These are phyloP conservation scores for Verticillium dahliae DNA, from an alignment of 2,329 filamentous ascomycete species.

Conservation along the genomic window DNA sequence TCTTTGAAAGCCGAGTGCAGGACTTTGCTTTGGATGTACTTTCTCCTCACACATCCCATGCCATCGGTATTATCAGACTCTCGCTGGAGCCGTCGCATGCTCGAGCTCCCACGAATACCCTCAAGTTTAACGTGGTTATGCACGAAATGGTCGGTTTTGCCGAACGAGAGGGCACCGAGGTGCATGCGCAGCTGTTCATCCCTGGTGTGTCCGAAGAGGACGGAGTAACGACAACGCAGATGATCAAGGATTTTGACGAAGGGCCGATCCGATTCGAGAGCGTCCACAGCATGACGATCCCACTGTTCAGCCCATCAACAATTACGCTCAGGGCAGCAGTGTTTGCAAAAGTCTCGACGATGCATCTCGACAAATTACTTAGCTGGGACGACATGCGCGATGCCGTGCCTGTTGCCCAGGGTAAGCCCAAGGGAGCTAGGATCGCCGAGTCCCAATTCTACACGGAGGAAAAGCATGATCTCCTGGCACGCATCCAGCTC, in stretches of 20 bases:
- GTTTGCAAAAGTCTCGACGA: slow-evolving; percentile 82
- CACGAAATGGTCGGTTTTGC: slow-evolving; percentile 92
- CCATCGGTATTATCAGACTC: slow-evolving; percentile 83
- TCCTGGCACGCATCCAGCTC: slow-evolving; percentile 82
- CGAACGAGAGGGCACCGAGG: slow-evolving; percentile 89
- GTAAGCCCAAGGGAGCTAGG: slow-evolving; percentile 48
- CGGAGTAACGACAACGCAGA: slow-evolving; percentile 89
- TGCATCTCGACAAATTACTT: slow-evolving; percentile 93
- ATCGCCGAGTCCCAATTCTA: slow-evolving; percentile 91
- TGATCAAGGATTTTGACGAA: slow-evolving; percentile 92
- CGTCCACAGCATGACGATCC: slow-evolving; percentile 95
- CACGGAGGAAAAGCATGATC: slow-evolving; percentile 86
- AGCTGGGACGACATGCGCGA: slow-evolving; percentile 99
- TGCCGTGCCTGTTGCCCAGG: slow-evolving; percentile 52
- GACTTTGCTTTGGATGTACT: slow-evolving; percentile 88
- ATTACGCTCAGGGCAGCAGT: slow-evolving; percentile 80
- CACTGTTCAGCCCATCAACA: slow-evolving; percentile 67
- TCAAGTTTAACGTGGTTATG: slow-evolving; percentile 99
- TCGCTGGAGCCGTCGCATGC: slow-evolving; percentile 91
- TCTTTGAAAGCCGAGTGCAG: slow-evolving; percentile 91
- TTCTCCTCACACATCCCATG: slow-evolving; percentile 86
- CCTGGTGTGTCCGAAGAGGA: slow-evolving; percentile 84
- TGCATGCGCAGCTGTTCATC: slow-evolving; percentile 95
- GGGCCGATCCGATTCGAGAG: slow-evolving; percentile 90
- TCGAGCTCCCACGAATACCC: slow-evolving; percentile 80